Base-by-base conservation (phyloP, 768 basidiomycete species). In the Agaricus sinodeliciosus region DNA sequence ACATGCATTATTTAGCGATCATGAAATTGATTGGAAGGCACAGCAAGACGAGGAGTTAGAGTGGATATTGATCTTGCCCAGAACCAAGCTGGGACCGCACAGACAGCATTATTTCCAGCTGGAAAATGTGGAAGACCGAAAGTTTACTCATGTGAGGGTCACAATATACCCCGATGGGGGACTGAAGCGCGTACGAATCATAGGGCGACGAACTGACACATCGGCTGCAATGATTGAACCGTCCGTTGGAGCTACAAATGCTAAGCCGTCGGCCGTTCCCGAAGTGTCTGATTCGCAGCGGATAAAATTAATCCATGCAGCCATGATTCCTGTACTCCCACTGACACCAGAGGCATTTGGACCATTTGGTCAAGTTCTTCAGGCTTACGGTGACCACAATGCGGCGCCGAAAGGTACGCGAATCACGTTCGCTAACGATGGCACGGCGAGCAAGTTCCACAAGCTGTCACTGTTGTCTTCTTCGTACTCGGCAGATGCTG, bases 121-220 rank as follows among this genome's bases (percentile, higher is more conserved):
- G 54, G 82, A 86, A 60, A 79, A 84, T 63, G 76, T 80, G 15
- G 69, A 74, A 45, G 79, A 69, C 11, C 67, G 66, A 53, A 64
- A 72, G 16, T 94, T 82, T 66, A 93, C 84, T 12, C 95, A 99
- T 66, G 79, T 97, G 54, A 82, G 84, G 59, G 70, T 96, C 55
- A 91, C 88, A 16, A 95, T 96, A 60, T 80, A 87, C 65, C 96
- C 96, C 1, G 95, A 99, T 62, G 96, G 96, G 40, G 96, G 96
- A 22, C 70, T 97, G 63, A 98, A 98, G 70, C 81, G 96, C 19
- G 74, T 99, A n/a, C 80, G 96, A 55, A 67, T 96, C 45, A 72
- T 82, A 58, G 92, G 96, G 49, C 77, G 80, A 44, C 75, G 74
- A 41, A 64, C 48, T 28, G 41, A 44, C 18, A 22, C 31, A 28